Evolutionary conservation across 352 stramenopile genomes (phyloP).

Genomic region (Blastocystis sp.): DNA sequence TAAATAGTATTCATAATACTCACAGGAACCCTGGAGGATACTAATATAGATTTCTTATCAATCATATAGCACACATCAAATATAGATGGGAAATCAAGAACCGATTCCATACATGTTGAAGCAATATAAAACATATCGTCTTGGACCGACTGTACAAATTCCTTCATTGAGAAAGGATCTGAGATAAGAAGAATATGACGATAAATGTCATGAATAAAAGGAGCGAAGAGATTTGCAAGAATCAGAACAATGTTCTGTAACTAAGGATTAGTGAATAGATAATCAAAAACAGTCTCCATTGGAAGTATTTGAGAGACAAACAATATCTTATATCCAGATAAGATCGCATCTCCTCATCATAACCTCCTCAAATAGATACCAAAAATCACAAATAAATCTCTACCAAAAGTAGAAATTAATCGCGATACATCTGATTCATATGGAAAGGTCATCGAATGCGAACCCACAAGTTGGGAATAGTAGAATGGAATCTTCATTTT

Average conservation of each 20-base stretch:
- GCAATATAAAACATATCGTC: not conserved
- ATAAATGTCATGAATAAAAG: slow-evolving; percentile 30
- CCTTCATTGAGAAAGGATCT: not conserved
- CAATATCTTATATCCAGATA: not conserved
- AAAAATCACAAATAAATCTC: not conserved
- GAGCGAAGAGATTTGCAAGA: not conserved
- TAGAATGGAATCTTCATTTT: not conserved
- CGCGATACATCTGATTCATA: not conserved
- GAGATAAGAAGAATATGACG: not conserved
- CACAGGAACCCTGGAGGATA: too few species aligned
- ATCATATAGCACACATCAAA: slow-evolving; percentile 35
- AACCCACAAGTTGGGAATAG: slow-evolving; percentile 22
- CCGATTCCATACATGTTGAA: not conserved
- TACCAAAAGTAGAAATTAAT: not conserved
- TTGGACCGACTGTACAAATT: not conserved
- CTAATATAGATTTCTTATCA: too few species aligned
- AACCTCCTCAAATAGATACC: not conserved
- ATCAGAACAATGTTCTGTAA: slow-evolving; percentile 7
- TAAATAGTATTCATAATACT: too few species aligned
- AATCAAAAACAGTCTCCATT: not conserved
- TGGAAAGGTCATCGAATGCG: not conserved
- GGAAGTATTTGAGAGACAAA: not conserved
- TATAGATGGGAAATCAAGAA: not conserved
- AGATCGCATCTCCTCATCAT: not conserved
- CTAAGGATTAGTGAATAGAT: not conserved